These are phyloP conservation scores for Monilinia laxa DNA, from an alignment of 2,329 filamentous ascomycete genomes.

Conservation along the genomic window DNA sequence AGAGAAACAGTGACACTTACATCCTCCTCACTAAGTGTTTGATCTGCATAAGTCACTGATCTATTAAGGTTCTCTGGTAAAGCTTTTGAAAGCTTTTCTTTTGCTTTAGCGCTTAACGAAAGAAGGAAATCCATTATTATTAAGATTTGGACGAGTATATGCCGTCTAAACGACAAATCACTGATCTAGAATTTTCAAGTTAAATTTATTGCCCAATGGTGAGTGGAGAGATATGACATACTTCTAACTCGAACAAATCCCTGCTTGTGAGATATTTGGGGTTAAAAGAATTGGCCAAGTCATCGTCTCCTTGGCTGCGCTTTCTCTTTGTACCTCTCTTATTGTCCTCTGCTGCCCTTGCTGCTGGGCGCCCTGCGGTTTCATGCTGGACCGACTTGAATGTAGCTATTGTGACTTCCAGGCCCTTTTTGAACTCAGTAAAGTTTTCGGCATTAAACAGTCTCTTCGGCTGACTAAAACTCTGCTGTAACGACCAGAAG, in stretches of 20 bases:
- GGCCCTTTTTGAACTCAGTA: conserved; percentile 58
- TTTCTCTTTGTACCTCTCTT: conserved; percentile 71
- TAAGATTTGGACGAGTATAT: conserved; percentile 91
- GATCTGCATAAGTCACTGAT: conserved; percentile 78
- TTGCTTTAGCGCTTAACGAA: conserved; percentile 80
- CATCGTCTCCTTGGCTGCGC: conserved; percentile 57
- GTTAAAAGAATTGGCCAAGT: conserved; percentile 76
- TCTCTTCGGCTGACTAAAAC: conserved; percentile 84
- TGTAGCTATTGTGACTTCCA: conserved; percentile 64
- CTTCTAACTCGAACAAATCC: conserved; percentile 93
- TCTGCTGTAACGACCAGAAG: conserved; percentile 91
- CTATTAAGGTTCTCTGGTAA: conserved; percentile 63
- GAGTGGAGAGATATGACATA: conserved; percentile 44
- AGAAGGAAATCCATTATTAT: conserved; percentile 94
- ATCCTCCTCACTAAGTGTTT: conserved; percentile 78
- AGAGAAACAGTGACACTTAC: conserved; percentile 50
- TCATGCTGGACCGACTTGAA: conserved; percentile 68
- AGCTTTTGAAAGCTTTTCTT: conserved; percentile 70
- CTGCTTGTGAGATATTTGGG: conserved; percentile 98
- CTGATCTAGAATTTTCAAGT: conserved; percentile 61
- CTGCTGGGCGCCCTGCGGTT: conserved; percentile 46
- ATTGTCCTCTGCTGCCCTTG: conserved; percentile 60
- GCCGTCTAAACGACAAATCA: conserved; percentile 89
- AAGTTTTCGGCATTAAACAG: conserved; percentile 74
- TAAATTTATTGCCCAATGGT: conserved; percentile 25